Evolutionary conservation across 768 basidiomycete species (phyloP).

Genomic region (Macrolepiota albuminosa): DNA sequence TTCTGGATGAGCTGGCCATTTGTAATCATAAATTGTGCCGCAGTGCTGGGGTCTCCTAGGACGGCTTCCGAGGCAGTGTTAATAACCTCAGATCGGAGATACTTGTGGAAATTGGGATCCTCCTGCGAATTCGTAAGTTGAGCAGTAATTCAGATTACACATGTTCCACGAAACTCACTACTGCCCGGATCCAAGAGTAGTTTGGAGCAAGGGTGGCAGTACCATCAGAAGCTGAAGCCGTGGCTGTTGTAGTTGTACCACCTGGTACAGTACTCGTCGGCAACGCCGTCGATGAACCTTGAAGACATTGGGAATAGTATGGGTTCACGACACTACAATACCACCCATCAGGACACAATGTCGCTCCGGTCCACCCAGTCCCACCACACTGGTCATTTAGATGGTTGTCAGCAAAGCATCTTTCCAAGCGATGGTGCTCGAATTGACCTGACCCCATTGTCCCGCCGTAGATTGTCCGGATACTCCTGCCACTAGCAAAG

Average conservation of each 20-base stretch:
- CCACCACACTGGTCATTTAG: conserved; percentile 44
- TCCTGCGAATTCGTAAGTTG: conserved; percentile 26
- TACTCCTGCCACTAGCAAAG: conserved; percentile 3
- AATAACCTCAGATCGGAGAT: conserved; percentile 47
- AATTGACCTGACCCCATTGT: conserved; percentile 33
- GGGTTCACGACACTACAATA: conserved; percentile 38
- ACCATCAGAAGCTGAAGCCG: conserved; percentile 23
- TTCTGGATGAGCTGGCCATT: conserved; percentile 53
- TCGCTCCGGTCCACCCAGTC: conserved; percentile 46
- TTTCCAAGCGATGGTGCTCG: background rate
- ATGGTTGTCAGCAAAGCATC: background rate
- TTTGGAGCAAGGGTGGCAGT: conserved; percentile 42
- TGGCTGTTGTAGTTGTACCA: conserved; percentile 23
- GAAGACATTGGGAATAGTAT: conserved; percentile 54
- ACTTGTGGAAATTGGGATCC: conserved; percentile 58
- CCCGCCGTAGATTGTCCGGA: conserved; percentile 18
- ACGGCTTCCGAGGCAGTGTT: conserved; percentile 43
- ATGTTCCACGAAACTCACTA: conserved; percentile 28
- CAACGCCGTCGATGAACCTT: conserved; percentile 28
- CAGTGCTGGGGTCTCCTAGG: conserved; percentile 44
- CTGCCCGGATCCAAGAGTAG: conserved; percentile 54
- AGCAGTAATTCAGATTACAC: background rate
- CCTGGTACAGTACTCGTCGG: conserved; percentile 15
- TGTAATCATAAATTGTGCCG: conserved; percentile 54
- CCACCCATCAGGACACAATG: conserved; percentile 43